phyloP scores from a whole-genome alignment of 1,284 basidiomycete genomes.

The Austroboletus niveus region DNA sequence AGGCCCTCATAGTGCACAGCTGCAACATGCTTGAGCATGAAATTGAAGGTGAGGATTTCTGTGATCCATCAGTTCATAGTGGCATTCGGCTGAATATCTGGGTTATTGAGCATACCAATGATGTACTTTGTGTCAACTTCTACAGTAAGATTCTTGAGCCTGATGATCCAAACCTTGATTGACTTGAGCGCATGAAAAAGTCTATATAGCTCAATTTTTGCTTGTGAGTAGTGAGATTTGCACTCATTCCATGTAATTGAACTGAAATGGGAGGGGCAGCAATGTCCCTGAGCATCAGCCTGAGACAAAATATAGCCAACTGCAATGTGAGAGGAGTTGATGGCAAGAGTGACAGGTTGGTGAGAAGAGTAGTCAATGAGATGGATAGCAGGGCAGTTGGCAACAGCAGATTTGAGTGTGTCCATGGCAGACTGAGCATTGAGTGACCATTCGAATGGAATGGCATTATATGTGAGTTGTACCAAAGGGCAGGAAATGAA shows the following conservation, averaged over 20 bases:
- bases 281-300: constrained; percentile 17
- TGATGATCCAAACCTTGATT: background rate
- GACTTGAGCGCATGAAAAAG: constrained; percentile 28
- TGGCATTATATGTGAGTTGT: background rate
- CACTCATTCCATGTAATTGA: constrained; percentile 38
- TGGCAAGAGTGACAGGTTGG: constrained; percentile 32
- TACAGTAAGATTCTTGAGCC: background rate
- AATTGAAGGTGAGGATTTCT: constrained; percentile 37
- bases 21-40: constrained; percentile 9
- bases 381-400: constrained; percentile 15
- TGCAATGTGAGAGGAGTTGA: constrained; percentile 36
- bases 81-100: constrained; percentile 23
- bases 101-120: constrained; percentile 7
- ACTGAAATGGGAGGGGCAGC: constrained; percentile 28
- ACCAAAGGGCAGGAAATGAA: constrained; percentile 1
- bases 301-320: constrained; percentile 35
- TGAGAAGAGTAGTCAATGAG: constrained; percentile 34
- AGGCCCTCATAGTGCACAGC: background rate
- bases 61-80: constrained; percentile 43
- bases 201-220: constrained; percentile 43
- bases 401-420: constrained; percentile 23
- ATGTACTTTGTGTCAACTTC: background rate
- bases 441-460: background rate
- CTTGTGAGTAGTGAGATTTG: constrained; percentile 39
- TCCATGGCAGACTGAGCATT: constrained; percentile 18